A percentile compares a stretch with the other conserved stretches of the same genome.
These are phyloP conservation scores for Malbranchea zuffiana DNA, from an alignment of 2,329 filamentous ascomycete genomes.

Conservation along the genomic window DNA sequence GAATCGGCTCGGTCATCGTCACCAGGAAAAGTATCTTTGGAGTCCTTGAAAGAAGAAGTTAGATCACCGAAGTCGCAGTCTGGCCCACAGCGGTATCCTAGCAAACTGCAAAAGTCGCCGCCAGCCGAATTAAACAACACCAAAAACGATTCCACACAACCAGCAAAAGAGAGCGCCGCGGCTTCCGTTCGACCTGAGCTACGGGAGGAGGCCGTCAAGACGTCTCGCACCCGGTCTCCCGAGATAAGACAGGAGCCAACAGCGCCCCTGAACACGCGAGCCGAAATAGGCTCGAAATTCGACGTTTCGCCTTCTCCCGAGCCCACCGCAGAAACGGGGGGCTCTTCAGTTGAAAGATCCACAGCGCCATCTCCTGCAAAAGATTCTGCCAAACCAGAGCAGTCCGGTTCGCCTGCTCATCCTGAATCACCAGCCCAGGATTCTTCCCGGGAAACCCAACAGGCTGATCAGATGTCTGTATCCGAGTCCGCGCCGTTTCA, in stretches of 20 bases:
- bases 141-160: slow-evolving; percentile 11
- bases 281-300: too few relatives aligned
- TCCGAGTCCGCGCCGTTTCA: not conserved
- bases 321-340: too few relatives aligned
- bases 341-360: too few relatives aligned
- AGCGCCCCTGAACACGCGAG: too few relatives aligned
- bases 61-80: slow-evolving; percentile 22
- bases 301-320: too few relatives aligned
- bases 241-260: slow-evolving; percentile 4
- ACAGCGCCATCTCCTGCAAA: not conserved
- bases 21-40: slow-evolving; percentile 36
- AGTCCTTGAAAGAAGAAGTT: slow-evolving; percentile 32
- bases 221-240: not conserved
- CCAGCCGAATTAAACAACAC: slow-evolving; percentile 42
- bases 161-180: not conserved
- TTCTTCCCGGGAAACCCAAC: not conserved
- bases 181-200: slow-evolving; percentile 5
- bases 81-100: slow-evolving; percentile 45
- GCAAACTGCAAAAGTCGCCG: slow-evolving; percentile 63
- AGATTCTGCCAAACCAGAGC: not conserved
- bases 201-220: not conserved
- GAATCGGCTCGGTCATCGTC: slow-evolving; percentile 42
- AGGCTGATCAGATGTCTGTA: not conserved
- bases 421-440: not conserved
- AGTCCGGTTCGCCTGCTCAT: not conserved